Conservation (phyloP, 2,329 filamentous ascomycete genomes). For the Ramularia endophylla region DNA sequence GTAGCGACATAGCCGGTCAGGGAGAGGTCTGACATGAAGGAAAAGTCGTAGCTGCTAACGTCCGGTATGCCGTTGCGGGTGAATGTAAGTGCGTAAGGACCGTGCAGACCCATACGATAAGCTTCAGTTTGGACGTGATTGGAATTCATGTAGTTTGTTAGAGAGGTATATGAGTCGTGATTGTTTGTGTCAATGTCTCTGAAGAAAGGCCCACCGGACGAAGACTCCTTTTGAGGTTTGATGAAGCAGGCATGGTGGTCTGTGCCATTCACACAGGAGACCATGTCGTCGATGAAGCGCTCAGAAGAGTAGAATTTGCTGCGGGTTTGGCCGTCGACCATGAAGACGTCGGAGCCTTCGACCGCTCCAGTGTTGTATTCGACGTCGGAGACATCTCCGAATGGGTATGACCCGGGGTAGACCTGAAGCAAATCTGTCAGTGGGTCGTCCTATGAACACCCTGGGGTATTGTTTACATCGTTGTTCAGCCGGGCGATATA, state of each 20-base stretch:
- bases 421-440: too few relatives aligned
- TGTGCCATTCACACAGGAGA: slow-evolving; percentile 55
- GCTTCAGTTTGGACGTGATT: too few relatives aligned
- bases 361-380: slow-evolving; percentile 45
- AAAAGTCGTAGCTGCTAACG: too few relatives aligned
- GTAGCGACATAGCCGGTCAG: too few relatives aligned
- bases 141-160: too few relatives aligned
- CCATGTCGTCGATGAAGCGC: slow-evolving; percentile 63
- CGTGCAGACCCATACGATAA: too few relatives aligned
- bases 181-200: slow-evolving; percentile 62
- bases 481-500: slow-evolving; percentile 14
- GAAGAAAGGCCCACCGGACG: slow-evolving; percentile 59
- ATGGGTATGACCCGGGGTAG: too few relatives aligned
- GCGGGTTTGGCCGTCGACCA: slow-evolving; percentile 57
- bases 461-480: too few relatives aligned
- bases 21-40: too few relatives aligned
- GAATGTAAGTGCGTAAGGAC: too few relatives aligned
- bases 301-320: slow-evolving; percentile 66
- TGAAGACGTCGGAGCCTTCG: slow-evolving; percentile 49
- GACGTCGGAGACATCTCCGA: slow-evolving; percentile 40
- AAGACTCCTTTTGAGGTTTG: slow-evolving; percentile 53
- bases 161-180: slow-evolving; percentile 50
- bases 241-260: slow-evolving; percentile 56
- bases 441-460: too few relatives aligned
- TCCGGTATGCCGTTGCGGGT: too few relatives aligned